phyloP scores from a whole-genome alignment of 257 asterid genomes.

The Scutellaria barbata region DNA sequence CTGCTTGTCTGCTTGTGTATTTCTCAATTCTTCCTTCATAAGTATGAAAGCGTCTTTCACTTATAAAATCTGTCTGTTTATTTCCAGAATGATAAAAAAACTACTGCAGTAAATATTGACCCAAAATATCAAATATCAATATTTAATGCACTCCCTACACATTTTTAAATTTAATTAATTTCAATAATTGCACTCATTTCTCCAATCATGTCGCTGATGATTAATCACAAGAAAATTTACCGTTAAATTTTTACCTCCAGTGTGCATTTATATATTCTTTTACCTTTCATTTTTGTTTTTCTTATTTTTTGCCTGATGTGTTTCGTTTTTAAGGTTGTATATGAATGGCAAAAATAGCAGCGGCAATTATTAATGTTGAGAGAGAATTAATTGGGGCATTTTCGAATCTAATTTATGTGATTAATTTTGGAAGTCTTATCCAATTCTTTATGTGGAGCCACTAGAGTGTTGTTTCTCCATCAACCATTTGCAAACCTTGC shows the following conservation, averaged over 20 bases:
- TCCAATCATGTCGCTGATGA: background rate
- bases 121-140: background rate
- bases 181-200: background rate
- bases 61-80: slow-evolving; percentile 3
- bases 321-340: too few relatives aligned
- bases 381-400: background rate
- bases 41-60: slow-evolving; percentile 39
- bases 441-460: background rate
- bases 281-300: too few relatives aligned
- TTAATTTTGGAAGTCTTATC: slow-evolving; percentile 10
- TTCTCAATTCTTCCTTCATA: slow-evolving; percentile 4
- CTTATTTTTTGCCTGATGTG: too few relatives aligned
- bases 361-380: background rate
- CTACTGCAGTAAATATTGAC: slow-evolving; percentile 43
- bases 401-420: slow-evolving; percentile 4
- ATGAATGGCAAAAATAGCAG: background rate
- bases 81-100: background rate
- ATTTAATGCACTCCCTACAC: background rate
- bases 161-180: background rate
- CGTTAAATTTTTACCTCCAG: too few relatives aligned
- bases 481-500: slow-evolving; percentile 19
- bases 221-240: background rate
- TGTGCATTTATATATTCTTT: too few relatives aligned
- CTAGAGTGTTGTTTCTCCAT: background rate
- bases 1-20: slow-evolving; percentile 34